Conservation (phyloP, 169 alveolate species). For the Cytauxzoon felis region DNA sequence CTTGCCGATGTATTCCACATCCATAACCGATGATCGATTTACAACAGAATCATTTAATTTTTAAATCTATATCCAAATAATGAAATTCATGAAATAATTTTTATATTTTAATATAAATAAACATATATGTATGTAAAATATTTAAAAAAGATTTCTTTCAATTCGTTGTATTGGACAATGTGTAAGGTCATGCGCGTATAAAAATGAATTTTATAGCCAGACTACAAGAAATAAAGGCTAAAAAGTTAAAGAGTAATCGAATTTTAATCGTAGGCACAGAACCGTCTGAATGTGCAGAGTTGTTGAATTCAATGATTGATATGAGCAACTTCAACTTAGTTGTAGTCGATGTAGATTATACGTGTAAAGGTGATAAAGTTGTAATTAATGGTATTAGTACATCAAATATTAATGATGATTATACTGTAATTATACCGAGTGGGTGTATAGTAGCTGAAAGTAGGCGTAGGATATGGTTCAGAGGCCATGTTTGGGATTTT, state of each 20-base stretch:
- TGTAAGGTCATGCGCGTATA: too few relatives aligned
- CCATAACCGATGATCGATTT: too few relatives aligned
- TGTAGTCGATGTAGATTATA: slow-evolving; percentile 16
- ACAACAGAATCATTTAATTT: too few relatives aligned
- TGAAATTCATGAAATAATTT: too few relatives aligned
- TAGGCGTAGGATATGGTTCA: slow-evolving; percentile 33
- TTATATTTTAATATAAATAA: too few relatives aligned
- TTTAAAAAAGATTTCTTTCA: too few relatives aligned
- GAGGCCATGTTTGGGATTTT: slow-evolving; percentile 32
- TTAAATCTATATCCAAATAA: too few relatives aligned
- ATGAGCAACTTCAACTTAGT: slow-evolving; percentile 23
- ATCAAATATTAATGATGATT: neutral
- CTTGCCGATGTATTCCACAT: too few relatives aligned
- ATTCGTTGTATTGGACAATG: too few relatives aligned
- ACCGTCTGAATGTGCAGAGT: slow-evolving; percentile 16
- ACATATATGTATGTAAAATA: too few relatives aligned
- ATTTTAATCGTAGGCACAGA: slow-evolving; percentile 32
- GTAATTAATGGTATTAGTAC: neutral
- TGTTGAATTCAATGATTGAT: slow-evolving; percentile 6
- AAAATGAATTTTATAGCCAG: too few relatives aligned
- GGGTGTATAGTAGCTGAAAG: slow-evolving; percentile 41
- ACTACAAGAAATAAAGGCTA: slow-evolving; percentile 6
- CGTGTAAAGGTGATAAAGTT: neutral
- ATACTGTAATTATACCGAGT: slow-evolving; percentile 11
- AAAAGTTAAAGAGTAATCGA: slow-evolving; percentile 1